phyloP scores from a whole-genome alignment of 1,139 yeast species.

The Geotrichum australiense region DNA sequence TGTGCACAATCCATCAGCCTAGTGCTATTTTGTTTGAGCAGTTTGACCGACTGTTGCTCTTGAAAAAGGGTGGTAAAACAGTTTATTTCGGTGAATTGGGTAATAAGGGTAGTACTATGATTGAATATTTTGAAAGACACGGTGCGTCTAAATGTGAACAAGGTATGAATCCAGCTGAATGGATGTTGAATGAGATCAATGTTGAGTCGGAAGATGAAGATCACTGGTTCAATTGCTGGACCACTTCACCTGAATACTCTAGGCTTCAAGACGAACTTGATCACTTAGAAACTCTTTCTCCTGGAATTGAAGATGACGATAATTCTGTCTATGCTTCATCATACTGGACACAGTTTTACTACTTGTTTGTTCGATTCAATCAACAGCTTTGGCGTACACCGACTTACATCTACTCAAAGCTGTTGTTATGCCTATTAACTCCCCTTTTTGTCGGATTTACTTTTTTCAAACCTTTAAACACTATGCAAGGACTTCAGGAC shows the following conservation, averaged over 20 bases:
- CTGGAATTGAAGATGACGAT: slow-evolving; percentile 3
- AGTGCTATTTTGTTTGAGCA: slow-evolving; percentile 63
- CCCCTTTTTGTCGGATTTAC: slow-evolving; percentile 61
- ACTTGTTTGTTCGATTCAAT: slow-evolving; percentile 44
- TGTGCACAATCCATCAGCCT: slow-evolving; percentile 74
- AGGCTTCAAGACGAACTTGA: slow-evolving; percentile 36
- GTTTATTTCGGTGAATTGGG: slow-evolving; percentile 77
- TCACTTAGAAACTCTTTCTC: slow-evolving; percentile 22
- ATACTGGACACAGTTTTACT: slow-evolving; percentile 40
- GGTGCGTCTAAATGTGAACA: slow-evolving; percentile 54
- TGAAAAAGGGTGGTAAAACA: slow-evolving; percentile 64
- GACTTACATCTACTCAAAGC: slow-evolving; percentile 52
- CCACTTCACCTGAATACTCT: slow-evolving; percentile 44
- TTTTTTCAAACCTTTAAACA: slow-evolving; percentile 53
- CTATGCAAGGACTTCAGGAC: slow-evolving; percentile 38
- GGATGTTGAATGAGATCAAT: slow-evolving; percentile 67
- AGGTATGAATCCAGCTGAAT: slow-evolving; percentile 65
- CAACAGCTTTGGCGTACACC: slow-evolving; percentile 69
- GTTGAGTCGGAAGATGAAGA: slow-evolving; percentile 60
- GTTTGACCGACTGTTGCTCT: slow-evolving; percentile 60
- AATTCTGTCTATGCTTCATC: slow-evolving; percentile 36
- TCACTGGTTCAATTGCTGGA: slow-evolving; percentile 58
- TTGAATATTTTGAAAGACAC: slow-evolving; percentile 55
- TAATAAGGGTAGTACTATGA: slow-evolving; percentile 47
- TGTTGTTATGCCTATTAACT: slow-evolving; percentile 43